A percentile compares a stretch with the other conserved stretches of the same genome.
phyloP scores from a whole-genome alignment of 495 filamentous ascomycete species.

The Talaromyces thailandensis region DNA sequence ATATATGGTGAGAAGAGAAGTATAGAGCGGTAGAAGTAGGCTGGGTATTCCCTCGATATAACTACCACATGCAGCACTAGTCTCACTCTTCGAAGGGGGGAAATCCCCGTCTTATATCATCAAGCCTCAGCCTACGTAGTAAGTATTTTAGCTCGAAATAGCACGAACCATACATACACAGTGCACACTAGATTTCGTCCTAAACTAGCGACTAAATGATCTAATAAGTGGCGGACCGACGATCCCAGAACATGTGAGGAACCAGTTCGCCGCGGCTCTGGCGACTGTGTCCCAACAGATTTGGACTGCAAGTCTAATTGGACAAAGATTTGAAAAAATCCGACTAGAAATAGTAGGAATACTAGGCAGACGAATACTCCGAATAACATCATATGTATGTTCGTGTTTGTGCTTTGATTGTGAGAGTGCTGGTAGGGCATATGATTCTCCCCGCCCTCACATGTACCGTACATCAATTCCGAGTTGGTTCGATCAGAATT shows the following conservation, averaged over 20 bases:
- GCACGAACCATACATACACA: not conserved
- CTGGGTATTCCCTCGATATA: not conserved
- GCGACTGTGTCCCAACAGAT: not conserved
- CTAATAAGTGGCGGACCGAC: not conserved
- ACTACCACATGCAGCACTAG: too few relatives aligned
- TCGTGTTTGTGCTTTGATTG: not conserved
- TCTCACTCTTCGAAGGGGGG: too few relatives aligned
- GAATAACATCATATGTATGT: not conserved
- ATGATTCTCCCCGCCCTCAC: constrained; percentile 1
- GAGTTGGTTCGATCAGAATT: not conserved
- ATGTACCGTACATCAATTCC: not conserved
- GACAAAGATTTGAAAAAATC: not conserved
- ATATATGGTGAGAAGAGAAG: not conserved
- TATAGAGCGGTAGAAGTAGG: not conserved
- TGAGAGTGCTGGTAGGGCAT: not conserved
- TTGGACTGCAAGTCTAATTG: not conserved
- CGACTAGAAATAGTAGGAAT: too few relatives aligned
- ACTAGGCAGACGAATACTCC: constrained; percentile 3
- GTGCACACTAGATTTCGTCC: not conserved
- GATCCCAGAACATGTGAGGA: constrained; percentile 1
- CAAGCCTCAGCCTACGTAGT: not conserved
- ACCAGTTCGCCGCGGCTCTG: constrained; percentile 1
- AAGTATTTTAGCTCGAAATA: not conserved
- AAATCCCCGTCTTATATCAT: not conserved
- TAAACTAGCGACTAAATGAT: not conserved